phyloP scores from a whole-genome alignment of 495 filamentous ascomycete genomes.

The Xylaria flabelliformis region DNA sequence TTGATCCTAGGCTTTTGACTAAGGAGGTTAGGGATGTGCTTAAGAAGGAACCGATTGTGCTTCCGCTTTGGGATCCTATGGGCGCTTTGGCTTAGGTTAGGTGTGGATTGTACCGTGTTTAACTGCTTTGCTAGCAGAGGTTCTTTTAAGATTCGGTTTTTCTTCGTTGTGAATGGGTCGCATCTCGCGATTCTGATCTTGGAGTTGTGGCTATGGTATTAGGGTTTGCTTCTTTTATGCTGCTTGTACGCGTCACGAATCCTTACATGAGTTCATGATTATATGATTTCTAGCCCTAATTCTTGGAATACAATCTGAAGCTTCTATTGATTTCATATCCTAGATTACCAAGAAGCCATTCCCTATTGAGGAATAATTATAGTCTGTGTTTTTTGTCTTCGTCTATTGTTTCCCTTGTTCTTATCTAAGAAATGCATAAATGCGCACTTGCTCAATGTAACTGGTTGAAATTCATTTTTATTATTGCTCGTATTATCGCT shows the following conservation, averaged over 20 bases:
- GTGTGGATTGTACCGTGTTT: neutral
- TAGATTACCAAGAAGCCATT: neutral
- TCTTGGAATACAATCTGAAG: neutral
- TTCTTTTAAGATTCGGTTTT: neutral
- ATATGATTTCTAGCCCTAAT: neutral
- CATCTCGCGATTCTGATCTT: neutral
- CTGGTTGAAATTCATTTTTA: too few relatives aligned
- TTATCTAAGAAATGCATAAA: too few relatives aligned
- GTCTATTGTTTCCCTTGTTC: too few relatives aligned
- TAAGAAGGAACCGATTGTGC: slow-evolving; percentile 67
- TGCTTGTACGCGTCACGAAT: slow-evolving; percentile 7
- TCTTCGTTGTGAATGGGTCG: neutral
- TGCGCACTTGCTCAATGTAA: too few relatives aligned
- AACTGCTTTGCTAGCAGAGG: neutral
- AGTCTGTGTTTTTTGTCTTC: too few relatives aligned
- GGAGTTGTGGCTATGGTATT: neutral
- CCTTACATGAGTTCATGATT: neutral
- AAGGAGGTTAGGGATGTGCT: slow-evolving; percentile 72
- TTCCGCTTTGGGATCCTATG: slow-evolving; percentile 90
- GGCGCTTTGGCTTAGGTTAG: slow-evolving; percentile 70
- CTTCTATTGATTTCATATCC: neutral
- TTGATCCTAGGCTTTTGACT: slow-evolving; percentile 72
- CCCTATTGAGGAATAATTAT: neutral
- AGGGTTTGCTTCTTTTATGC: neutral
- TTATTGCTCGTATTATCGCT: too few relatives aligned